Base-by-base conservation (phyloP, 2,329 filamentous ascomycete species). In the Fusarium verrucosum region DNA sequence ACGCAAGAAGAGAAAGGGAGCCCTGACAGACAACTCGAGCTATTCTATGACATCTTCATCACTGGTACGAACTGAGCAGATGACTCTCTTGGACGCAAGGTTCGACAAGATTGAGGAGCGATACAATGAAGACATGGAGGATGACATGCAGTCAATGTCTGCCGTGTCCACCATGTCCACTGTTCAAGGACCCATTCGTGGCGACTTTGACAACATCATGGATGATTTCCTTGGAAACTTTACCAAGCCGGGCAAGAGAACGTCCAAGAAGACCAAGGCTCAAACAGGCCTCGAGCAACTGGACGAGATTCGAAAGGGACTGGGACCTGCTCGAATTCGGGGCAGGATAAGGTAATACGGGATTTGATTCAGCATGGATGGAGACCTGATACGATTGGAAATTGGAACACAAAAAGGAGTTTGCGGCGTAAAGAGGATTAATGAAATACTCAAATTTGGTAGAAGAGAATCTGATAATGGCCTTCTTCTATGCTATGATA, bases 11-110 rank as follows among this genome's bases (percentile, higher is more conserved):
- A 88, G 94, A 74, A 98, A 97, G 82, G 94, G 94, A 41, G 94
- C 95, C 4, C 80, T 96, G 76, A 98, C 94, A 5, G 92, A 91
- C 66, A 90, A 91, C 1, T 95, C 93, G 1, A 88, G 86, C 57
- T 96, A 95, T 78, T 95, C 91, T 49, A 97, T 97, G 94, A 93
- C 91, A 0, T 96, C 92, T 1, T 96, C 93, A 0, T 90, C 92
- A 0, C 82, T 97, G 17, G 89, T 92, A 47, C 88, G 95, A 52
- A 99, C 94, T 2, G 94, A 97, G 72, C 92, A 93, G 37, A 85
- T 96, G 59, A 89, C 88, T 1, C 84, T 96, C 1, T 83, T 99
- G 8, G 96, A 99, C 75, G 90, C 90, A 42, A 87, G 95, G 23
- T 99, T 98, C 75, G 95, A 99, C 75, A 92, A 87, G 77, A 87